Base-by-base conservation (phyloP, 2,329 filamentous ascomycete species). In the Ambrosiella cleistominuta region DNA sequence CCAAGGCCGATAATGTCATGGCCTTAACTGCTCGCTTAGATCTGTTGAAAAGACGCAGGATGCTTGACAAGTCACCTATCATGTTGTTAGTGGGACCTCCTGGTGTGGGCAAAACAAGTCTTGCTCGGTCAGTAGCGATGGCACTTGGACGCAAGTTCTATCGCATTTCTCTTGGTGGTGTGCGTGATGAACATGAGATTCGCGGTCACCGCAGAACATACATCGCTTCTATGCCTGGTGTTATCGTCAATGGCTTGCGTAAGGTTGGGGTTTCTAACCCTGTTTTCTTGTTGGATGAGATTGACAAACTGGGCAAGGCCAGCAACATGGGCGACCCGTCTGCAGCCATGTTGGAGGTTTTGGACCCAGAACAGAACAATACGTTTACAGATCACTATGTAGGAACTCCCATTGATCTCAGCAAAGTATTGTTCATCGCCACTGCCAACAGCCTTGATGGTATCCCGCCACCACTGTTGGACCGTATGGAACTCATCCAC, bases 301-400 rank as follows among this genome's bases (percentile, higher is more conserved):
- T 98, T 64, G 93, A 98, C 75, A 98, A 98, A 75, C 80, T 98
- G 62, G 89, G 90, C 62, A 82, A 83, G 60, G 83, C 88, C 40
- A 97, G 91, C 68, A 86, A 93, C 69, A 90, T 98, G 64, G 93
- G 93, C 45, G 93, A 98, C 66, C 93, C 93, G 2, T 94, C 88
- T 17, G 93, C 93, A 19, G 93, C 93, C 7, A 96, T 98, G 91
- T 81, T 98, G 12, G 93, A 98, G 70, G 93, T 98, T 9, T 76
- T 98, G 51, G 93, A 98, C 66, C 93, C 93, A 0, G 93, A 98
- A 69, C 93, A 98, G 71, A 98, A 98, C 67, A 80, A 94, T 70
- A 85, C 82, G 8, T 98, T 98, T 71, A 87, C 83, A 37, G 93
- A 98, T 67, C 93, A 98, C 71, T 98, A 97, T 68, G 81, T 98